Evolutionary conservation across 1,139 yeast genomes (phyloP), one percentile per base, ranked within the genome.

Genomic region (Geotrichum citri-aurantii): DNA sequence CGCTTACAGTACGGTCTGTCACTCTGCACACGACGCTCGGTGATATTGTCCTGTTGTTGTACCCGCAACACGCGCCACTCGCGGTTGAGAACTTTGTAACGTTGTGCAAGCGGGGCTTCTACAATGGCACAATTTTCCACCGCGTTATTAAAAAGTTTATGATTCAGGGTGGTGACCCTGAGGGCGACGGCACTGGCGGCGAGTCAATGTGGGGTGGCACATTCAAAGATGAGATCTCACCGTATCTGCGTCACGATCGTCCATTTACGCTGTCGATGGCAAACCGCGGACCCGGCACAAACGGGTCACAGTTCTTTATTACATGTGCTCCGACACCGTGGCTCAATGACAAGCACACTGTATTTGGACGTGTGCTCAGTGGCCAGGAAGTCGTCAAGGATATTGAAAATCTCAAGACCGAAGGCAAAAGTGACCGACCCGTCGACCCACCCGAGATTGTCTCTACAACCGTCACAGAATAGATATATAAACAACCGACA

Each of bases 231-330:
- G 84, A 81, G 64, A 73, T 78, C 63, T 69, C 71, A 54, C 71
- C 73, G 0, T 65, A 66, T 17, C 65, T 77, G 50, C 66, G 69
- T 26, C 81, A 79, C 63, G 75, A 73, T 57, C 69, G 69, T 58
- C 80, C 82, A 1, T 80, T 74, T 57, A 69, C 73, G 63, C 76
- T 81, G 6, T 76, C 81, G 60, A 80, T 83, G 88, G 88, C 87
- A 63, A 83, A 83, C 66, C 79, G 85, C 48, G 88, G 88, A 48
- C 81, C 73, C 61, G 75, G 80, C 70, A 82, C 86, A 62, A 83
- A 83, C 66, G 86, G 87, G 1, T 80, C 85, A 24, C 88, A 83
- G 69, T 83, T 83, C 68, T 83, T 83, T 72, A 81, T 83, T 65
- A 83, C 77, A 27, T 73, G 75, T 2, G 74, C 67, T 21, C 64